Evolutionary conservation across 2,329 filamentous ascomycete species (phyloP).

Genomic region (Ceratocystis destructans): DNA sequence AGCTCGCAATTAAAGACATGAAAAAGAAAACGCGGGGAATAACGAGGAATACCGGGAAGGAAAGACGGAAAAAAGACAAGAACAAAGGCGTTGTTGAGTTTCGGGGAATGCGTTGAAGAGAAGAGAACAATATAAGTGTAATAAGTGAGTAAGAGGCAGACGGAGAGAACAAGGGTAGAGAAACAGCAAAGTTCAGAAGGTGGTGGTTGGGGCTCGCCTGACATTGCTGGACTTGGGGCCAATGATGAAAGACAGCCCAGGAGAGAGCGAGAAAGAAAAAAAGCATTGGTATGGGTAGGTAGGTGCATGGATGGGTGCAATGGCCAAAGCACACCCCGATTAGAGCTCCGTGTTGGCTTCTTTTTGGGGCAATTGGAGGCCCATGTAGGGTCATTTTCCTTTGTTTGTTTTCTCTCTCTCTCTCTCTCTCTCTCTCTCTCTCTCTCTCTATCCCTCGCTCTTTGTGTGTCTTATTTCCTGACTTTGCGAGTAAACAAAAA

Average conservation of each 20-base stretch:
- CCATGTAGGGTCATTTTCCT: neutral
- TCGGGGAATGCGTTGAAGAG: neutral
- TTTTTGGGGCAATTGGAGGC: neutral
- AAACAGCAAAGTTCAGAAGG: neutral
- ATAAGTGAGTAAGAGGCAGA: neutral
- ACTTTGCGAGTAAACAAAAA: neutral
- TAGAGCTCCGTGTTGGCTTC: neutral
- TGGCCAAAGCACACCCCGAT: constrained; percentile 5
- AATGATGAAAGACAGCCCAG: neutral
- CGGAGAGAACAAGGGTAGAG: neutral
- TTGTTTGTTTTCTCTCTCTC: neutral
- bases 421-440: too few species aligned
- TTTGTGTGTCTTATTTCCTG: neutral
- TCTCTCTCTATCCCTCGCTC: neutral
- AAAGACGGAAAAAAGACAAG: neutral
- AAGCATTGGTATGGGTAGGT: neutral
- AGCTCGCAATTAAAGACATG: constrained; percentile 1
- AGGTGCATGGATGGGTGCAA: neutral
- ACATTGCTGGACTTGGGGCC: neutral
- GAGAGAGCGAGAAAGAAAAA: neutral
- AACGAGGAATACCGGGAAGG: neutral
- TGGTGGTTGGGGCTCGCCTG: neutral
- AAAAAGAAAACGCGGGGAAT: neutral
- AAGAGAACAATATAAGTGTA: neutral
- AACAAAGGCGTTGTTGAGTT: neutral